A percentile compares a stretch with the other conserved stretches of the same genome.
Conservation (phyloP, 768 basidiomycete genomes). For the Tylopilus felleus region DNA sequence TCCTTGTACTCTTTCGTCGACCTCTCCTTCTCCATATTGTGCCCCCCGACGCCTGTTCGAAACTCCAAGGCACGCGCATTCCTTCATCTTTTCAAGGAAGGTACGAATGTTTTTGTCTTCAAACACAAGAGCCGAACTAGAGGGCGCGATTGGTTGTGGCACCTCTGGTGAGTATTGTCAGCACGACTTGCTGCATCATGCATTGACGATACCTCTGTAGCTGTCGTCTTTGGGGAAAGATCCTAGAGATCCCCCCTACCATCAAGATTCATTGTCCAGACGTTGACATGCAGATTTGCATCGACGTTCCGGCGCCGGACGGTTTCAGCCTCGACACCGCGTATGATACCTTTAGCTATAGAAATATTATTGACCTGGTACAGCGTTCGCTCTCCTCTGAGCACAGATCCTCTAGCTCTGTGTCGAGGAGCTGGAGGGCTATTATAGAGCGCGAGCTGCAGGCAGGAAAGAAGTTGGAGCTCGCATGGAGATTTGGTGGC, state of each 20-base stretch:
- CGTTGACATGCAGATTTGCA: slow-evolving; percentile 61
- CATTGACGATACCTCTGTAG: slow-evolving; percentile 35
- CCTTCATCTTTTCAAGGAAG: slow-evolving; percentile 52
- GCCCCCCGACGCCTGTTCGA: slow-evolving; percentile 50
- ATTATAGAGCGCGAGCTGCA: slow-evolving; percentile 52
- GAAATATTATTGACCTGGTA: slow-evolving; percentile 64
- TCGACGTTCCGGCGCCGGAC: slow-evolving; percentile 60
- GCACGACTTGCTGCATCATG: neutral
- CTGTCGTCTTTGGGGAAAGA: slow-evolving; percentile 65
- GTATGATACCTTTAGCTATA: slow-evolving; percentile 52
- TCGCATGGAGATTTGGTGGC: slow-evolving; percentile 75
- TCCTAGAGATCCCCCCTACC: slow-evolving; percentile 45
- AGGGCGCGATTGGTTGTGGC: slow-evolving; percentile 89
- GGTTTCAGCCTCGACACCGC: slow-evolving; percentile 36
- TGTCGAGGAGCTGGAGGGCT: slow-evolving; percentile 52
- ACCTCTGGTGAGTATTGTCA: slow-evolving; percentile 58
- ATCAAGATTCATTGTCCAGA: slow-evolving; percentile 72
- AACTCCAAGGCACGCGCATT: slow-evolving; percentile 43
- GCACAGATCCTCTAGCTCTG: slow-evolving; percentile 6
- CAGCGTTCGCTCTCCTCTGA: slow-evolving; percentile 50
- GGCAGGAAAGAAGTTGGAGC: slow-evolving; percentile 57
- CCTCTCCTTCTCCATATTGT: slow-evolving; percentile 74
- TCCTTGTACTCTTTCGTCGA: slow-evolving; percentile 88
- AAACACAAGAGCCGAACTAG: slow-evolving; percentile 75
- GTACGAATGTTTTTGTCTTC: slow-evolving; percentile 85